Conservation (phyloP, 2,329 filamentous ascomycete genomes). For the Blumeria graminis region DNA sequence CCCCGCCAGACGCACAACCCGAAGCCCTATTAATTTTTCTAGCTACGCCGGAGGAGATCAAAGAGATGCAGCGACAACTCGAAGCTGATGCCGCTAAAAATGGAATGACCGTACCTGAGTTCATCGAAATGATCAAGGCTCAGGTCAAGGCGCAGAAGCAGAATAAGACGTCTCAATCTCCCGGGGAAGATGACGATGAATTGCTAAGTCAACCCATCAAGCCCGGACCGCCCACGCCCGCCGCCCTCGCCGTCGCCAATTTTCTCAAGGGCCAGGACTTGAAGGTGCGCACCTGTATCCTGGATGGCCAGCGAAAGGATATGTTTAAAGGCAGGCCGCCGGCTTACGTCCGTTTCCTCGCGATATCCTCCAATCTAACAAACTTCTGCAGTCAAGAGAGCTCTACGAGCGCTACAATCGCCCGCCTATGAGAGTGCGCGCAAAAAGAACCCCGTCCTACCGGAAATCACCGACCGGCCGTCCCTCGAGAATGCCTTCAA, state of each 20-base stretch:
- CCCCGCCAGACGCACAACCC: too few relatives aligned
- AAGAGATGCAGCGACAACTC: conserved; percentile 60
- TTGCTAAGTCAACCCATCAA: conserved; percentile 41
- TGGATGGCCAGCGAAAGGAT: conserved; percentile 90
- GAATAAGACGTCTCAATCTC: conserved; percentile 18
- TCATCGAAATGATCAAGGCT: conserved; percentile 44
- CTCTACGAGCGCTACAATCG: conserved; percentile 70
- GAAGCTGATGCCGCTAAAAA: conserved; percentile 61
- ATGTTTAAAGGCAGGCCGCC: conserved; percentile 63
- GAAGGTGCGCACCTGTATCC: conserved; percentile 73
- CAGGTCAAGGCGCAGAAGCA: conserved; percentile 29
- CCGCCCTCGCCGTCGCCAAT: conserved; percentile 68
- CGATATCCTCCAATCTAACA: not conserved
- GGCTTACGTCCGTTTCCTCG: not conserved
- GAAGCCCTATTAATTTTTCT: not conserved
- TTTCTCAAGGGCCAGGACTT: conserved; percentile 67
- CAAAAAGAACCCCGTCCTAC: conserved; percentile 72
- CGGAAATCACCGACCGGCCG: conserved; percentile 65
- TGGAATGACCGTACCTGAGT: conserved; percentile 67
- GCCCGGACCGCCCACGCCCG: conserved; percentile 65
- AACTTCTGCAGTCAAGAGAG: conserved; percentile 55
- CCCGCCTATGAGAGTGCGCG: conserved; percentile 74
- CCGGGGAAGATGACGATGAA: conserved; percentile 21
- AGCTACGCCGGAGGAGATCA: conserved; percentile 49
- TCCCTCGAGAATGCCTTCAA: conserved; percentile 89